Evolutionary conservation across 805 yeast genomes (phyloP).

Genomic region (Ogataea ramenticola): DNA sequence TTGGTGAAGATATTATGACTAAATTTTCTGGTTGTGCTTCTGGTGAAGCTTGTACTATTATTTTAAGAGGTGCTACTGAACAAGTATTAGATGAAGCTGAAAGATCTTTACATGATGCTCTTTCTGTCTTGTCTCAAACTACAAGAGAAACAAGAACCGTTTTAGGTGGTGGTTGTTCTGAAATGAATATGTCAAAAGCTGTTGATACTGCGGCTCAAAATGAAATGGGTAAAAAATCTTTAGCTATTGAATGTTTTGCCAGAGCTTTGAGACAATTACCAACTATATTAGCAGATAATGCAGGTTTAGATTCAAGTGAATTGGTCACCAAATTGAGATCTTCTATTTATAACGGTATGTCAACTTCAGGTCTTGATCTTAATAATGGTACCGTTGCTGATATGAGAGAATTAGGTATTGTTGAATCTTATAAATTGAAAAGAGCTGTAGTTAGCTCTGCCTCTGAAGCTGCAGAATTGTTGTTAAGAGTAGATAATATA

Average conservation of each 20-base stretch:
- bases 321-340: conserved; percentile 85
- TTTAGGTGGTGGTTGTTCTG: conserved; percentile 90
- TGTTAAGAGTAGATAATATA: conserved; percentile 92
- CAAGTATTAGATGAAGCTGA: conserved; percentile 98
- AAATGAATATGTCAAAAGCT: conserved; percentile 92
- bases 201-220: conserved; percentile 90
- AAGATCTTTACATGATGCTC: conserved; percentile 93
- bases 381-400: conserved; percentile 82
- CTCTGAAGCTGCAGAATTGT: conserved; percentile 96
- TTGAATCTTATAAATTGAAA: conserved; percentile 89
- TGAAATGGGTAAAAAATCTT: conserved; percentile 85
- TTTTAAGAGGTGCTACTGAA: conserved; percentile 95
- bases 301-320: conserved; percentile 93
- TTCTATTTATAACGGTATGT: conserved; percentile 84
- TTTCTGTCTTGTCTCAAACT: conserved; percentile 91
- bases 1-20: conserved; percentile 88
- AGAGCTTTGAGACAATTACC: conserved; percentile 93
- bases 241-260: conserved; percentile 93
- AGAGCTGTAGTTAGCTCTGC: conserved; percentile 92
- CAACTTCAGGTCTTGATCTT: conserved; percentile 87
- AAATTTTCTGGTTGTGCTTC: conserved; percentile 94
- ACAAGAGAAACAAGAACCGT: conserved; percentile 88
- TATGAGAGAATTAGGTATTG: conserved; percentile 89
- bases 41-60: conserved; percentile 94
- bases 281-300: conserved; percentile 91